A percentile compares a stretch with the other conserved stretches of the same genome.
These are phyloP conservation scores for Endoconidiophora polonica DNA, from an alignment of 2,329 filamentous ascomycete genomes.

Conservation along the genomic window DNA sequence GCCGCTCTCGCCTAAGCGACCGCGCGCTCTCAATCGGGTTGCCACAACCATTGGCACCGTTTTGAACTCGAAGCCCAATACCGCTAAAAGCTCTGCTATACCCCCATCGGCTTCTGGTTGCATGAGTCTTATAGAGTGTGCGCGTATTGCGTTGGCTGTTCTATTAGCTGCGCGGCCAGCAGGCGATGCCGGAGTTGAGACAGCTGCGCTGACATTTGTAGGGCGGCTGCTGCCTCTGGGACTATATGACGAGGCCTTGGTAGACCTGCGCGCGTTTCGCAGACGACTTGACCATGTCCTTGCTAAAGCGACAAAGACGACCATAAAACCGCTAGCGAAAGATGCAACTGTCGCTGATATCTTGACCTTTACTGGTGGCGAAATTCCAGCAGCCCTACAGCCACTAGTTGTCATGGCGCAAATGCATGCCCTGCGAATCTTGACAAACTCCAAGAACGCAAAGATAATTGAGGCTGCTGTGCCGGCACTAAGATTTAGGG, in stretches of 20 bases:
- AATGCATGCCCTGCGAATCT: slow-evolving; percentile 44
- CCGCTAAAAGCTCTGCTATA: slow-evolving; percentile 16
- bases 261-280: slow-evolving; percentile 52
- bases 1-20: slow-evolving; percentile 41
- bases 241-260: slow-evolving; percentile 50
- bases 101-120: slow-evolving; percentile 26
- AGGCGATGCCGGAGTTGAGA: slow-evolving; percentile 48
- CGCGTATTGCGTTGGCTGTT: slow-evolving; percentile 48
- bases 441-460: slow-evolving; percentile 43
- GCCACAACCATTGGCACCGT: slow-evolving; percentile 30
- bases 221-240: slow-evolving; percentile 48
- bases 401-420: slow-evolving; percentile 46
- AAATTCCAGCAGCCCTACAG: slow-evolving; percentile 28
- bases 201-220: slow-evolving; percentile 52
- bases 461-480: slow-evolving; percentile 40
- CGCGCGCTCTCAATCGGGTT: slow-evolving; percentile 43
- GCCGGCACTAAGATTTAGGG: slow-evolving; percentile 35
- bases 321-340: slow-evolving; percentile 20
- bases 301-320: slow-evolving; percentile 15
- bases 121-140: slow-evolving; percentile 49
- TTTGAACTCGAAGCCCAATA: slow-evolving; percentile 19
- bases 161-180: slow-evolving; percentile 22
- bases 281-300: slow-evolving; percentile 33
- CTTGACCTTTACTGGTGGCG: slow-evolving; percentile 39
- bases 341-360: slow-evolving; percentile 29